Evolutionary conservation across 768 basidiomycete species (phyloP).

Genomic region (Gautieria morchelliformis): DNA sequence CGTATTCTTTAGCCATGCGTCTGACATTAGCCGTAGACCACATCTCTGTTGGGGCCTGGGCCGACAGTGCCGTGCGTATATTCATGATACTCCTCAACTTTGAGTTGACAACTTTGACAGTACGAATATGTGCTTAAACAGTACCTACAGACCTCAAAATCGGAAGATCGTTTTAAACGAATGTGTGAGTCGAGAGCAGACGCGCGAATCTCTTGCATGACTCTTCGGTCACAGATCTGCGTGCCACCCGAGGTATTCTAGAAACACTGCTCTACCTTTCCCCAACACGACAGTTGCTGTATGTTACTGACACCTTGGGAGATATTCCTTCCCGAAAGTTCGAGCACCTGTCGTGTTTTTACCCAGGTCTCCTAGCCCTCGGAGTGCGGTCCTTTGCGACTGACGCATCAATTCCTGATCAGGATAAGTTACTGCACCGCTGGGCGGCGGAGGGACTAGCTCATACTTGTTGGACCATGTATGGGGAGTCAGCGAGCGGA

Average conservation of each 20-base stretch:
- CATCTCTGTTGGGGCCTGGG: conserved; percentile 7
- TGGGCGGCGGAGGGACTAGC: conserved; percentile 18
- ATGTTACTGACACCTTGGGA: conserved; percentile 13
- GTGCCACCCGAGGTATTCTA: conserved; percentile 13
- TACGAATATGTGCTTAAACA: conserved; percentile 19
- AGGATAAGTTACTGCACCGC: conserved; percentile 9
- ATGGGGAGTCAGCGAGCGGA: conserved; percentile 13
- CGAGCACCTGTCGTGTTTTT: conserved; percentile 9
- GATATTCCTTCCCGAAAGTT: conserved; percentile 4
- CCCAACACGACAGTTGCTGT: conserved; percentile 13
- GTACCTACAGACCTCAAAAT: conserved; percentile 12
- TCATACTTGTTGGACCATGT: conserved; percentile 16
- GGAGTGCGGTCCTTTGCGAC: conserved; percentile 9
- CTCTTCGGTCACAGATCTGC: conserved; percentile 10
- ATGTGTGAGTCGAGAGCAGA: conserved; percentile 14
- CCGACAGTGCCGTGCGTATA: conserved; percentile 10
- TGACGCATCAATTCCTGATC: not conserved
- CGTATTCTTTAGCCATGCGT: not conserved
- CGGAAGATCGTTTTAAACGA: conserved; percentile 11
- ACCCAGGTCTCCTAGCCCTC: conserved; percentile 14
- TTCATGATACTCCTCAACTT: not conserved
- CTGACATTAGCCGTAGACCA: not conserved
- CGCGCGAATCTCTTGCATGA: not conserved
- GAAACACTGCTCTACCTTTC: conserved; percentile 16
- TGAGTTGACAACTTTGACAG: not conserved